Base-by-base conservation (phyloP, 495 filamentous ascomycete species). In the Hypoxylon lienhwacheense region DNA sequence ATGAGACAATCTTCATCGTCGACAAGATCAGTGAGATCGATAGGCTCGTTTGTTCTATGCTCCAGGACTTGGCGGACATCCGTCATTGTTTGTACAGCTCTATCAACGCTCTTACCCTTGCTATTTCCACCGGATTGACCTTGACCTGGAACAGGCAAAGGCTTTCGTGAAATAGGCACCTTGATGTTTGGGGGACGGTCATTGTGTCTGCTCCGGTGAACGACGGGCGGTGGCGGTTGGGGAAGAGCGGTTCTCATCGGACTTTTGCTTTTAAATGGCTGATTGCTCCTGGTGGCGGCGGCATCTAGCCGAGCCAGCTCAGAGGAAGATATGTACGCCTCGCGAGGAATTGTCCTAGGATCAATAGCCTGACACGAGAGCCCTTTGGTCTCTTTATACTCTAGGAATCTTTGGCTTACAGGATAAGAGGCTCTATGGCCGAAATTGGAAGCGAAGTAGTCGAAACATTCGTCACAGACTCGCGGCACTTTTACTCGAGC, bases 321-420 rank as follows among this genome's bases (percentile, higher is more conserved):
- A 2, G 10, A 24, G 17, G 8, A n/a, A 5, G 37, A 28, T 20
- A 60, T 29, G 16, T 65, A 61, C 7, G 16, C 43, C 11, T 33
- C 24, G 6, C 16, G 32, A 22, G 53, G 43, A 1, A 66, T 16
- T 10, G 43, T 62, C 1, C 29, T 17, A 11, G 64, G 64, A 11
- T 64, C 53, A 5, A 66, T 41, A 14, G 22, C 20, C 31, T 47
- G 36, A 7, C 14, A 42, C 0, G 8, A 7, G n/a, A 58, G 45
- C 1, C 61, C 53, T 0, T 29, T 56, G 2, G 17, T 10, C 2
- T 49, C 25, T 39, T 64, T 64, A 20, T 50, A 64, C 42, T 53
- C 51, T n/a, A 65, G 35, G 33, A 63, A 65, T 20, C 31, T 42
- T 20, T 47, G 10, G 28, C 55, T 48, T 22, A 53, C 43, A 17